Evolutionary conservation across 148 eudicot genomes (phyloP).

Genomic region (Talinum fruticosum): DNA sequence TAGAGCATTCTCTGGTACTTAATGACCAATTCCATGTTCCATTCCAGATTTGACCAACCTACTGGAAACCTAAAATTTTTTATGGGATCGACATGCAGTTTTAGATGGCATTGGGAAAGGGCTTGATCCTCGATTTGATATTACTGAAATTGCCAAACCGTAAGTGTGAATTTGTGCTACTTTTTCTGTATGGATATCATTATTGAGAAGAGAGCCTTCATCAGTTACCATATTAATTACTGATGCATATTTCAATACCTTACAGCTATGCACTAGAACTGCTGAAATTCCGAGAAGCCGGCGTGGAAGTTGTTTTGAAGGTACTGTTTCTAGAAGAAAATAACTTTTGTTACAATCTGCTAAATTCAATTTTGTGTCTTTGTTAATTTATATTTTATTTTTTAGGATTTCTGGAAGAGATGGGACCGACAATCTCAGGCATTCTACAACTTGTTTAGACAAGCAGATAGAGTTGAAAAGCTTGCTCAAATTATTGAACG

Average conservation of each 20-base stretch:
- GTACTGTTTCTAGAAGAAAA: constrained; percentile 30
- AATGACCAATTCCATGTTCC: constrained; percentile 9
- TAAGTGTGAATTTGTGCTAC: constrained; percentile 37
- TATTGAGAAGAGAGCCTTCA: not conserved
- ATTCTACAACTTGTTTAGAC: constrained; percentile 87
- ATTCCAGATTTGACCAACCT: constrained; percentile 11
- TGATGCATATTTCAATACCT: constrained; percentile 18
- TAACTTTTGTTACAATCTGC: constrained; percentile 1
- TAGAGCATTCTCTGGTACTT: constrained; percentile 61
- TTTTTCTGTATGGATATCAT: not conserved
- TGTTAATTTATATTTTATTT: constrained; percentile 1
- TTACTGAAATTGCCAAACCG: constrained; percentile 98
- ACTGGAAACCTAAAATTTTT: not conserved
- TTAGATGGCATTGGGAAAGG: constrained; percentile 99
- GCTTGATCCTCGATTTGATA: constrained; percentile 99
- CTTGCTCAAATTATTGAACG: constrained; percentile 75
- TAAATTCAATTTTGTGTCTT: too few species aligned
- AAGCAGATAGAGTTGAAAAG: constrained; percentile 90
- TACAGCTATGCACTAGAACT: constrained; percentile 92
- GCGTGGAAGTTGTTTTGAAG: constrained; percentile 85
- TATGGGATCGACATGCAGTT: constrained; percentile 41
- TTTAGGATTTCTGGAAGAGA: constrained; percentile 87
- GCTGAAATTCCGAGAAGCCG: constrained; percentile 93
- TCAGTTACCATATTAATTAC: constrained; percentile 4
- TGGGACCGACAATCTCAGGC: constrained; percentile 94